Percentiles rank a stretch among this genome's conserved stretches.
These are phyloP conservation scores for Protomyces pachydermus DNA, from an alignment of 1,139 yeast genomes.

Conservation along the genomic window DNA sequence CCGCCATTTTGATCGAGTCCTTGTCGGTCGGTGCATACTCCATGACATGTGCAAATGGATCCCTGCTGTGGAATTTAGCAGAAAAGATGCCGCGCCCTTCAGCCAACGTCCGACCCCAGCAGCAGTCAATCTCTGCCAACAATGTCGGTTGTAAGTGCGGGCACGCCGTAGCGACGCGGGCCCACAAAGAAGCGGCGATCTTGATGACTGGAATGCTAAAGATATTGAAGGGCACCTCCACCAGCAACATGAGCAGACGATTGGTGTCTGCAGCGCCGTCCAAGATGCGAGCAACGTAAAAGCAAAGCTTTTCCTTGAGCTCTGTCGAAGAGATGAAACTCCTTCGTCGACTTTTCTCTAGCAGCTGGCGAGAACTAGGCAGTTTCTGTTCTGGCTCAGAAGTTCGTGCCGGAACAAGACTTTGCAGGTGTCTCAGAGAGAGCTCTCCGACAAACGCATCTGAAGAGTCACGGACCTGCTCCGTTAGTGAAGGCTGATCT, in stretches of 20 bases:
- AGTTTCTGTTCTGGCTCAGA: background rate
- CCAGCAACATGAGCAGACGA: constrained; percentile 41
- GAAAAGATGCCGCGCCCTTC: constrained; percentile 63
- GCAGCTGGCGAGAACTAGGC: background rate
- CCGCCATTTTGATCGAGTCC: constrained; percentile 42
- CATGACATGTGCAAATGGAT: constrained; percentile 70
- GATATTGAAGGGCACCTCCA: constrained; percentile 63
- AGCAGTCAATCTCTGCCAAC: constrained; percentile 60
- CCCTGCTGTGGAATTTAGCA: constrained; percentile 50
- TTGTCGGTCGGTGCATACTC: constrained; percentile 84
- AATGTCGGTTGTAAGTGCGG: constrained; percentile 55
- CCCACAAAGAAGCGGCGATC: constrained; percentile 72
- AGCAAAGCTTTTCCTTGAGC: constrained; percentile 32
- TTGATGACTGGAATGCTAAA: constrained; percentile 61
- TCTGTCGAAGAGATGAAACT: constrained; percentile 31
- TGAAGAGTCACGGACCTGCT: constrained; percentile 3
- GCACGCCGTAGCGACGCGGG: constrained; percentile 69
- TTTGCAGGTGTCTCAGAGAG: constrained; percentile 12
- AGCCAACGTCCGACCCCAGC: constrained; percentile 65
- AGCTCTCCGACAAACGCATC: constrained; percentile 19
- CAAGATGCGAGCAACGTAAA: constrained; percentile 32
- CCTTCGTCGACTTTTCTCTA: constrained; percentile 11
- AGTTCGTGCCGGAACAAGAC: background rate
- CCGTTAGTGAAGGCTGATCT: constrained; percentile 5
- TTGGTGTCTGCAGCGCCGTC: constrained; percentile 27